Base-by-base conservation (phyloP, 495 filamentous ascomycete species). In the Trypethelium eluteriae region DNA sequence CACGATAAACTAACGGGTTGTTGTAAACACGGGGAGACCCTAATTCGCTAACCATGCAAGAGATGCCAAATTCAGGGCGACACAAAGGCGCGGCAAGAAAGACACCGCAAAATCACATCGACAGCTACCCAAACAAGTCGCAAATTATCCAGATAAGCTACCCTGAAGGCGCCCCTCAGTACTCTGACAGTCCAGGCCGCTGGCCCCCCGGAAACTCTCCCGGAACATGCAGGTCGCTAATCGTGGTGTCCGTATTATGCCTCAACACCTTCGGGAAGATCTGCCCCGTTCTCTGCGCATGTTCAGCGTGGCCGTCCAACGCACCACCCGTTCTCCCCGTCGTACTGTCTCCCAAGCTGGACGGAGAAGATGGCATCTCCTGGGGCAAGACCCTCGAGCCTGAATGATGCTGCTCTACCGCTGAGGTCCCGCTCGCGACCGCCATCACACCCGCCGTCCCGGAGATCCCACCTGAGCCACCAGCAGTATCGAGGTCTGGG, bases 221-320 rank as follows among this genome's bases (percentile, higher is more conserved):
- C 25, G 76, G 76, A 2, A 78, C 70, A 65, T 79, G 74, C 56
- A 78, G 64, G 39, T 74, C 68, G 46, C 70, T 73, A 18, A 78
- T 66, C 46, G 69, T 75, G 7, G 77, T 63, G 63, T 74, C 72
- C 2, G 76, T 78, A 59, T 77, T 69, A 39, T 78, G 74, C 64
- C 76, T 67, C 50, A 74, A 61, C 10, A 77, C 62, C 38, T 62
- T 57, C 9, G 73, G 72, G n/a, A 75, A 70, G 36, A 66, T 25
- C 14, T 63, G 56, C 34, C 69, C 76, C 3, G 70, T 71, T 66
- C 70, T 71, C 1, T 68, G 63, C 25, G 66, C 61, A 34, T 63
- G 68, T 18, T 68, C 39, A 12, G 32, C 39, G 35, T 67, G 34
- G 1, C 71, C 66, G 11, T 66, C 69, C 25, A 65, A 53, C 11